Percentiles rank a stretch among this genome's conserved stretches.
phyloP scores from a whole-genome alignment of 164 flowering plant species.

The Santalum album region DNA sequence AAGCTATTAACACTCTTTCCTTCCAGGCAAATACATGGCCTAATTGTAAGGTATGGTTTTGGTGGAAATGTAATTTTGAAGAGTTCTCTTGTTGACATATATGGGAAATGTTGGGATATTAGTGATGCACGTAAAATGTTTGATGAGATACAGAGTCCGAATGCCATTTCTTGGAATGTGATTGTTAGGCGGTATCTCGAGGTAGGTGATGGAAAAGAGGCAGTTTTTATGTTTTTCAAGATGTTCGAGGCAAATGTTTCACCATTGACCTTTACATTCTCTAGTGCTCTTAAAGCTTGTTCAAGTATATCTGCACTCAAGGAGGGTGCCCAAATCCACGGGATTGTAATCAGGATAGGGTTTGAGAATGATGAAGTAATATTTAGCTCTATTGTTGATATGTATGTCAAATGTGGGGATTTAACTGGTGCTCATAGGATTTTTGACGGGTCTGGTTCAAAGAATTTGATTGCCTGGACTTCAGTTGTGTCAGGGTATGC shows the following conservation, averaged over 20 bases:
- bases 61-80: slow-evolving; percentile 44
- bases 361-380: slow-evolving; percentile 34
- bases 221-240: slow-evolving; percentile 36
- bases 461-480: slow-evolving; percentile 38
- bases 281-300: slow-evolving; percentile 51
- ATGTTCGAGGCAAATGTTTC: slow-evolving; percentile 24
- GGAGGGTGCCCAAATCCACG: slow-evolving; percentile 51
- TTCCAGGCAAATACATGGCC: slow-evolving; percentile 41
- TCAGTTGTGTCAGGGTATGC: slow-evolving; percentile 48
- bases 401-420: slow-evolving; percentile 46
- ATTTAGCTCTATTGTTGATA: slow-evolving; percentile 35
- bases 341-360: slow-evolving; percentile 26
- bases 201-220: slow-evolving; percentile 32
- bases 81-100: slow-evolving; percentile 56
- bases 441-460: slow-evolving; percentile 27
- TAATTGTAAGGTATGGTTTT: slow-evolving; percentile 37
- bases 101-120: slow-evolving; percentile 52
- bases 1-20: slow-evolving; percentile 20
- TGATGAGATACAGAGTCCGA: slow-evolving; percentile 43
- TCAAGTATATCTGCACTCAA: slow-evolving; percentile 25
- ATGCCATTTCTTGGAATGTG: slow-evolving; percentile 60
- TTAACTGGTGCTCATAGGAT: slow-evolving; percentile 28
- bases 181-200: slow-evolving; percentile 54
- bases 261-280: slow-evolving; percentile 43
- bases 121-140: slow-evolving; percentile 45